Evolutionary conservation across 1,284 basidiomycete species (phyloP).

Genomic region (Ceratobasidium sp.): DNA sequence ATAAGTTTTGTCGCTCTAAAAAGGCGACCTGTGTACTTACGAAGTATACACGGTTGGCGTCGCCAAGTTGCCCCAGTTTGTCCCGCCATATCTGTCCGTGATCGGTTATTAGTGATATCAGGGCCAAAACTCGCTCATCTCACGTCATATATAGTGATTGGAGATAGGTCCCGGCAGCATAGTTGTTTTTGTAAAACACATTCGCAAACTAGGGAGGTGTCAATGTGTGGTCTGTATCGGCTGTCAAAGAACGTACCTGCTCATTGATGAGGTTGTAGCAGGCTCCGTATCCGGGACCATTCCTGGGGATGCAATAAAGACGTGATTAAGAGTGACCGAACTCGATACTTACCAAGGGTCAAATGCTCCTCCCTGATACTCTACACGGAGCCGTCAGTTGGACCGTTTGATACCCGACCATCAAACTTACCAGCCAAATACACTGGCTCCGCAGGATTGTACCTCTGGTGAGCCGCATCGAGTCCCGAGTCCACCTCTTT

Average conservation of each 20-base stretch:
- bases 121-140: background rate
- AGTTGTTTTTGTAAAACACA: slow-evolving; percentile 50
- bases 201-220: slow-evolving; percentile 25
- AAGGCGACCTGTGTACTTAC: slow-evolving; percentile 49
- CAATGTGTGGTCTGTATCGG: background rate
- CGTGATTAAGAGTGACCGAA: no score
- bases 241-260: slow-evolving; percentile 34
- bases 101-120: background rate
- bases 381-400: background rate
- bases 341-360: slow-evolving; percentile 24
- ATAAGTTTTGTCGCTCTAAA: background rate
- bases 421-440: slow-evolving; percentile 24
- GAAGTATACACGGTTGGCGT: slow-evolving; percentile 56
- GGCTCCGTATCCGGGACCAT: slow-evolving; percentile 27
- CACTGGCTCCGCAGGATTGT: slow-evolving; percentile 34
- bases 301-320: slow-evolving; percentile 47
- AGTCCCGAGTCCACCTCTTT: slow-evolving; percentile 20
- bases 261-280: slow-evolving; percentile 36
- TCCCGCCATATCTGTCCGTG: slow-evolving; percentile 54
- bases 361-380: slow-evolving; percentile 35
- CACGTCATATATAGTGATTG: slow-evolving; percentile 54
- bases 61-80: slow-evolving; percentile 58
- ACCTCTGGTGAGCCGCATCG: slow-evolving; percentile 23
- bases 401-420: background rate
- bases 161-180: slow-evolving; percentile 52